These are phyloP conservation scores for Carex littledalei DNA, from an alignment of 176 grass and related monocot genomes.

Conservation along the genomic window DNA sequence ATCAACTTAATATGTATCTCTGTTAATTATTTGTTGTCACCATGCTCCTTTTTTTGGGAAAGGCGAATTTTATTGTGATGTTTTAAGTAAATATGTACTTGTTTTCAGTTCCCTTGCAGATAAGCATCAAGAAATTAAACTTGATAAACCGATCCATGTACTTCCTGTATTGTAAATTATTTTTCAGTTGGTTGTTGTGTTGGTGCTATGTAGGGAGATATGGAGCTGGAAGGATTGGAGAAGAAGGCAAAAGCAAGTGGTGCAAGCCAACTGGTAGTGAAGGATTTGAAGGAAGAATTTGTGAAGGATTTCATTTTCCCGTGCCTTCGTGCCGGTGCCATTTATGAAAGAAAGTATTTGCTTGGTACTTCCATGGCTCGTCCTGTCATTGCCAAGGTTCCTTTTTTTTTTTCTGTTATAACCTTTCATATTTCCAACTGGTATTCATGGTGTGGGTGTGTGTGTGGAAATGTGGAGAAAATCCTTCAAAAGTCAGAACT, in stretches of 20 bases:
- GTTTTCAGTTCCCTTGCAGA: neutral
- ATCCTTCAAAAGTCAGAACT: neutral
- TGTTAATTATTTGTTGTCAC: neutral
- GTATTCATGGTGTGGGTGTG: neutral
- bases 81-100: neutral
- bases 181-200: neutral
- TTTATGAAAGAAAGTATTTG: conserved; percentile 98
- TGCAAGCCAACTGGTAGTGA: conserved; percentile 92
- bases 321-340: conserved; percentile 79
- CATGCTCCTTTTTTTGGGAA: conserved; percentile 17
- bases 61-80: neutral
- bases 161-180: conserved; percentile 7
- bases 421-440: neutral
- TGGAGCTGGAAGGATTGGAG: conserved; percentile 94
- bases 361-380: conserved; percentile 98
- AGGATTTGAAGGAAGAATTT: conserved; percentile 94
- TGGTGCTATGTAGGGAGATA: conserved; percentile 42
- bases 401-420: neutral
- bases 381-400: conserved; percentile 94
- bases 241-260: conserved; percentile 92
- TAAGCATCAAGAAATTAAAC: neutral
- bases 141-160: neutral
- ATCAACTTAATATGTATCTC: neutral
- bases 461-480: neutral
- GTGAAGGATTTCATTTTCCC: conserved; percentile 88